Evolutionary conservation across 179 eudicot genomes (phyloP).

Genomic region (Silene coronaria): DNA sequence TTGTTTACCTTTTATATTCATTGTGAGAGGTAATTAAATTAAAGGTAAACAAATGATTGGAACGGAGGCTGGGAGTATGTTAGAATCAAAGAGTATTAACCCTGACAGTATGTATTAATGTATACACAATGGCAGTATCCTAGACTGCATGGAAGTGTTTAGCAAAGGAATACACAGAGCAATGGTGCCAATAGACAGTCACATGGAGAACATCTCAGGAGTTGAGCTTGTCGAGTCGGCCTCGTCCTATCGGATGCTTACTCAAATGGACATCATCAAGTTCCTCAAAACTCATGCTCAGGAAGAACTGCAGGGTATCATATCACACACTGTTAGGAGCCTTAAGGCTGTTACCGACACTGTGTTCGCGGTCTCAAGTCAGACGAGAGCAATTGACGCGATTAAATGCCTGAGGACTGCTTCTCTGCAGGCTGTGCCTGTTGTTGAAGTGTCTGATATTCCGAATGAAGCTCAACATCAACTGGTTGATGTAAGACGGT

Average conservation of each 20-base stretch:
- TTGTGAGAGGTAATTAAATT: too few relatives aligned
- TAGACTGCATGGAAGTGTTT: constrained; percentile 90
- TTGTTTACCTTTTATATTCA: too few relatives aligned
- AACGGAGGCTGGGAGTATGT: too few relatives aligned
- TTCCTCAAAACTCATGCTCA: constrained; percentile 42
- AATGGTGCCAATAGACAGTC: constrained; percentile 73
- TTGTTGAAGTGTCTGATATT: constrained; percentile 43
- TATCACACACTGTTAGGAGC: constrained; percentile 33
- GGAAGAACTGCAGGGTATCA: constrained; percentile 31
- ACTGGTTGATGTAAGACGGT: constrained; percentile 52
- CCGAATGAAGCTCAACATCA: constrained; percentile 44
- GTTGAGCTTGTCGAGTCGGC: constrained; percentile 77
- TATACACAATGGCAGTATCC: constrained; percentile 37
- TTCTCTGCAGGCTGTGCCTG: constrained; percentile 67
- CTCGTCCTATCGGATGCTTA: constrained; percentile 63
- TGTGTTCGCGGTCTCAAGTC: constrained; percentile 52
- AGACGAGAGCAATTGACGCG: constrained; percentile 54
- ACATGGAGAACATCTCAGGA: constrained; percentile 55
- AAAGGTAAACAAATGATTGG: too few relatives aligned
- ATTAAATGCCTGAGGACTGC: constrained; percentile 54
- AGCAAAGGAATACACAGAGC: constrained; percentile 90
- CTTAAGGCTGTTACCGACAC: constrained; percentile 35
- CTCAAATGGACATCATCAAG: constrained; percentile 78
- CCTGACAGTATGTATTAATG: too few relatives aligned
- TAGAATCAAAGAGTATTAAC: too few relatives aligned